These are phyloP conservation scores for Ceratocystis eucalypticola DNA, from an alignment of 2,329 filamentous ascomycete genomes.

Conservation along the genomic window DNA sequence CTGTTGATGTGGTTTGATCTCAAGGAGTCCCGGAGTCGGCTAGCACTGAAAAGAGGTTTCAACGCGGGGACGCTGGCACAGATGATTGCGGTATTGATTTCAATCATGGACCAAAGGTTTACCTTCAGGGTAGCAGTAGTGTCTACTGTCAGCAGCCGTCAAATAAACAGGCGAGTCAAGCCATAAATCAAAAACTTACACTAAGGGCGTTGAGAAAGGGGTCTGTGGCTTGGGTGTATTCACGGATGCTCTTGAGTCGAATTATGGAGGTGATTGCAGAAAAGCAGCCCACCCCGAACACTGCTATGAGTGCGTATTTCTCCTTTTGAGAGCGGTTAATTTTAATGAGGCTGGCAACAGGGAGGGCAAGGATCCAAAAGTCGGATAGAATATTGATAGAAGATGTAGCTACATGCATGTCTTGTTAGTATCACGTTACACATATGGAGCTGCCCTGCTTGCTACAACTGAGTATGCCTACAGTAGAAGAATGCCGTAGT, in stretches of 20 bases:
- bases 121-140: constrained; percentile 20
- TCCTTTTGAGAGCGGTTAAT: constrained; percentile 36
- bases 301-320: constrained; percentile 35
- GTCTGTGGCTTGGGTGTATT: constrained; percentile 28
- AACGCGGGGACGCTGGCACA: constrained; percentile 38
- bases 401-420: constrained; percentile 26
- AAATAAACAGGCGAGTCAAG: constrained; percentile 19
- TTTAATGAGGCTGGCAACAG: constrained; percentile 31
- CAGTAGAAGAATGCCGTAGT: constrained; percentile 32
- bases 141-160: neutral
- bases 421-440: neutral
- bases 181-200: constrained; percentile 21
- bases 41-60: constrained; percentile 34
- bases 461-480: constrained; percentile 15
- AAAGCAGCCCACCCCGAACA: constrained; percentile 32
- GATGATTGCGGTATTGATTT: constrained; percentile 36
- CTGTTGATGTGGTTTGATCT: constrained; percentile 4
- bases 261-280: constrained; percentile 29
- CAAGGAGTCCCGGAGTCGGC: constrained; percentile 20
- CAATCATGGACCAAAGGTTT: constrained; percentile 35
- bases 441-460: neutral
- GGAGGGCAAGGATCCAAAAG: constrained; percentile 32
- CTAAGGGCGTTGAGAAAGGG: constrained; percentile 24
- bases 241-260: constrained; percentile 30
- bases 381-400: constrained; percentile 36